Conservation (phyloP, 805 yeast species). For the Metschnikowia rubicola region DNA sequence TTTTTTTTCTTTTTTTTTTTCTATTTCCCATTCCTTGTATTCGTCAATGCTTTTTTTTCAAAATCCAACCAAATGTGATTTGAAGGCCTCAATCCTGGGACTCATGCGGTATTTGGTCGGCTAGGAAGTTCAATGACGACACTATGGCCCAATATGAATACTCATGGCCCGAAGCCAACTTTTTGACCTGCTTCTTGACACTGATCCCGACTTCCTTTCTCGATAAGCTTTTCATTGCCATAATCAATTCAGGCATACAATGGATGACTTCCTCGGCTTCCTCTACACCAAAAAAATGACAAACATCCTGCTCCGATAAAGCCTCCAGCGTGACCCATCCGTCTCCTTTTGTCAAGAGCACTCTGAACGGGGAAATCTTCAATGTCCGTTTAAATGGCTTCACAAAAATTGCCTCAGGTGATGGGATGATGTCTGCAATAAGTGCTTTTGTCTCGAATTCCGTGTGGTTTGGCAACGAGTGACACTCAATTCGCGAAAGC, state of each 20-base stretch:
- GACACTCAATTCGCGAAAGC: not conserved
- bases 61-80: too few species aligned
- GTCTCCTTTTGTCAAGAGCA: conserved; percentile 2
- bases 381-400: conserved; percentile 16
- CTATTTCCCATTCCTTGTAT: too few species aligned
- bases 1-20: too few species aligned
- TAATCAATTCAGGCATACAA: not conserved
- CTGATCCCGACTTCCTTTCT: conserved; percentile 1
- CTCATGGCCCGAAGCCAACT: conserved; percentile 3
- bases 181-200: not conserved
- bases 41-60: too few species aligned
- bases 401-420: conserved; percentile 10
- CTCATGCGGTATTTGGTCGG: too few species aligned
- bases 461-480: not conserved
- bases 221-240: not conserved
- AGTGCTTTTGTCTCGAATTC: conserved; percentile 2
- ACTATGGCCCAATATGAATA: conserved; percentile 12
- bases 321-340: conserved; percentile 5
- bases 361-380: conserved; percentile 10
- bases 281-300: conserved; percentile 13
- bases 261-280: conserved; percentile 17
- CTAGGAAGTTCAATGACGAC: not conserved
- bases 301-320: conserved; percentile 10
- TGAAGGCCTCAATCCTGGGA: too few species aligned
- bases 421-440: conserved; percentile 5